Evolutionary conservation across 345 rosid genomes (phyloP), one percentile per base, ranked within the genome.

Genomic region (Carallia pectinifolia): DNA sequence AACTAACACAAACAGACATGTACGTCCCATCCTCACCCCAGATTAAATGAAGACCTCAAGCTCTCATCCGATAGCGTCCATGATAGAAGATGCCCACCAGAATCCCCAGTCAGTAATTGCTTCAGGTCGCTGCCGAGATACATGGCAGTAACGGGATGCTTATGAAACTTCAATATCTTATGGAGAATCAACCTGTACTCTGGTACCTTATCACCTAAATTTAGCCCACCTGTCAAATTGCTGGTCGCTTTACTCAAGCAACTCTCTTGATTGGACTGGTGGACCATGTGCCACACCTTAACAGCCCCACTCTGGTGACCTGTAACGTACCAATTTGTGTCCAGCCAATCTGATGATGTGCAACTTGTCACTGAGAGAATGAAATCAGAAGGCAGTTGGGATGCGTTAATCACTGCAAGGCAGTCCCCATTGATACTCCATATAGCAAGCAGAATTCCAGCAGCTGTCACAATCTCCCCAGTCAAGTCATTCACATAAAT

Each of bases 401-500:
- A 92, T 53, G 98, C 88, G 77, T 87, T 95, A 56, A 90, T 86
- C 71, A 83, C 88, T 15, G 99, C 94, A 65, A 95, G 92, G 76
- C 99, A 95, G 61, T 92, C 99, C 44, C 98, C 99, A 71, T 95
- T 95, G 81, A 92, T 81, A 85, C 97, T 89, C 99, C 99, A 95
- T 69, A 95, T 88, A 47, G 99, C 96, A 69, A 95, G 96, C 77
- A 90, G 74, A 66, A 94, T 86, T 77, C 99, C 99, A 52, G 99
- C 97, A 7, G 99, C 98, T 0, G 99, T 92, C 77, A 89, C 85
- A 56, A 95, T 92, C 81, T 90, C 99, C 50, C 98, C 99, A 0
- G 94, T 88, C 80, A 92, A 88, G 76, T 95, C 94, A 64, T 92
- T 95, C 64, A 92, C 90, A 75, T 89, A 92, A 65, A 92, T 73